These are phyloP conservation scores for Gossypium gossypioides DNA, from an alignment of 441 rosid species.

Conservation along the genomic window DNA sequence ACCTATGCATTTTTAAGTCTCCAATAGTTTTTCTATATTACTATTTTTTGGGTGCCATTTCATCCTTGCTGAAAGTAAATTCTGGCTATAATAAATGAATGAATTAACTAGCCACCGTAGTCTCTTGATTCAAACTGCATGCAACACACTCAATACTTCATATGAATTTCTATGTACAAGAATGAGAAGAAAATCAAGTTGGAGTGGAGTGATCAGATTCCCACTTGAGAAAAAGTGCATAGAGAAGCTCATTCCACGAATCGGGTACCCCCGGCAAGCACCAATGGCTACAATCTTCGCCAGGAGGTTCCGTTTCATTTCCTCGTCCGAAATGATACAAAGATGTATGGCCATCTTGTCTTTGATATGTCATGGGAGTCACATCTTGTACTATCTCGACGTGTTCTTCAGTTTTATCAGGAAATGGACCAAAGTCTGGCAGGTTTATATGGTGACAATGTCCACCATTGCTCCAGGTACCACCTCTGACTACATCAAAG, in stretches of 20 bases:
- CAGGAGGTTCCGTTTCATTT: background rate
- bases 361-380: slow-evolving; percentile 32
- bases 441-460: slow-evolving; percentile 48
- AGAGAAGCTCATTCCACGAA: slow-evolving; percentile 9
- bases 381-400: slow-evolving; percentile 25
- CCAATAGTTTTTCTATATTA: too few relatives aligned
- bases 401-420: slow-evolving; percentile 21
- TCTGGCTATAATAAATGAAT: background rate
- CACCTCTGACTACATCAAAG: slow-evolving; percentile 35
- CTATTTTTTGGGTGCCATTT: too few relatives aligned
- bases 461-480: slow-evolving; percentile 53
- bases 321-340: slow-evolving; percentile 30
- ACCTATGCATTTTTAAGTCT: background rate
- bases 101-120: background rate
- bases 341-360: slow-evolving; percentile 57
- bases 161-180: background rate
- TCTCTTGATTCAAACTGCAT: too few relatives aligned
- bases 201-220: background rate
- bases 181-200: background rate
- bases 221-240: slow-evolving; percentile 6
- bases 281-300: slow-evolving; percentile 16
- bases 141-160: too few relatives aligned
- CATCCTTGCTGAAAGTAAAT: too few relatives aligned
- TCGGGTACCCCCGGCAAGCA: slow-evolving; percentile 14
- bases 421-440: slow-evolving; percentile 32